phyloP scores from a whole-genome alignment of 352 stramenopile genomes.

The Pilasporangium apinafurcum region DNA sequence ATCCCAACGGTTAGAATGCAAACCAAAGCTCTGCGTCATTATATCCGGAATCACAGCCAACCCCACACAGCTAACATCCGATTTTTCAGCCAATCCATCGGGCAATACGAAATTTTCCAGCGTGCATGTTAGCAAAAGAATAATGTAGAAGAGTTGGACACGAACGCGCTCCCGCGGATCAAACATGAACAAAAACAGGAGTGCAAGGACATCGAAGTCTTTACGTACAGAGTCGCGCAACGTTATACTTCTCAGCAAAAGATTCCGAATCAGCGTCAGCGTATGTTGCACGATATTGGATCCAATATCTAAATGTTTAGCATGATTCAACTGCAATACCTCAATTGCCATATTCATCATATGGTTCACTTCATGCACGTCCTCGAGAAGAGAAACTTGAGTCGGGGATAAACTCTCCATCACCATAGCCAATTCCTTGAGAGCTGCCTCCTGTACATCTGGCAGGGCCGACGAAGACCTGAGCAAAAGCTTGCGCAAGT shows the following conservation, averaged over 20 bases:
- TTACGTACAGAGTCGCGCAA: conserved; percentile 23
- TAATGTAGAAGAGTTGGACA: conserved; percentile 51
- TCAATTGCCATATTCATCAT: conserved; percentile 4
- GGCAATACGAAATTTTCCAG: conserved; percentile 27
- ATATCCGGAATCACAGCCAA: conserved; percentile 5
- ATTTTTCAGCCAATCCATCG: neutral
- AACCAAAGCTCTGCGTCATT: conserved; percentile 21
- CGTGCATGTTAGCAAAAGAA: conserved; percentile 50
- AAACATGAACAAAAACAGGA: conserved; percentile 34
- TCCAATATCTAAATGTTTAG: neutral
- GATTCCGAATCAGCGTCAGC: conserved; percentile 29
- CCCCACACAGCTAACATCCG: neutral
- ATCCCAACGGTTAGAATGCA: conserved; percentile 27
- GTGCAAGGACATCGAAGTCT: conserved; percentile 11
- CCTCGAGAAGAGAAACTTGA: conserved; percentile 10
- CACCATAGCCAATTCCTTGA: conserved; percentile 18
- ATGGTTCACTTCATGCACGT: conserved; percentile 6
- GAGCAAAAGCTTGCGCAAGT: conserved; percentile 5
- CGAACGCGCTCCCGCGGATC: conserved; percentile 27
- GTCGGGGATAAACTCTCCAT: conserved; percentile 5
- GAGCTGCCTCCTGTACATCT: conserved; percentile 9
- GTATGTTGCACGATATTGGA: conserved; percentile 7
- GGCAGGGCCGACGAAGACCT: neutral
- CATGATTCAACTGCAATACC: neutral
- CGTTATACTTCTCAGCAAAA: conserved; percentile 29